A percentile compares a stretch with the other conserved stretches of the same genome.
Evolutionary conservation across 2,329 filamentous ascomycete species (phyloP).

Genomic region (Exophiala calicioides): DNA sequence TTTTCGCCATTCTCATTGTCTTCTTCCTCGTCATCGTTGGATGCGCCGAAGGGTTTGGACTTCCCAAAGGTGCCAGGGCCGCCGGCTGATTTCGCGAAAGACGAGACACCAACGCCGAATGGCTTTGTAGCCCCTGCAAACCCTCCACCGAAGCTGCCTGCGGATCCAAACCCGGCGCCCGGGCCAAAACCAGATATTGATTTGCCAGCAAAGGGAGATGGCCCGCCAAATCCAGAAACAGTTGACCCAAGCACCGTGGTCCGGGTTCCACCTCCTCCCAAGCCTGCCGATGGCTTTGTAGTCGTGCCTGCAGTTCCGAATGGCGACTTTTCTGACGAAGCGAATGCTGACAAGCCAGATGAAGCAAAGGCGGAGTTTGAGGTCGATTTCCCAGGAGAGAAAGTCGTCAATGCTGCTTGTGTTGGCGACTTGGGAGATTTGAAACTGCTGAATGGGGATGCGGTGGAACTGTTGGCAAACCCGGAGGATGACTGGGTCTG

Average conservation of each 20-base stretch:
- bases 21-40: conserved; percentile 59
- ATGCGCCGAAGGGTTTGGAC: conserved; percentile 70
- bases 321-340: conserved; percentile 61
- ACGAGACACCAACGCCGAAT: conserved; percentile 54
- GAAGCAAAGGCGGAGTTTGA: conserved; percentile 65
- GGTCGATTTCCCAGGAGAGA: conserved; percentile 41
- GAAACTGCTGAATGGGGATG: conserved; percentile 46
- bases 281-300: conserved; percentile 38
- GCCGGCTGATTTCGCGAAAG: conserved; percentile 67
- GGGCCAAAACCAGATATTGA: conserved; percentile 41
- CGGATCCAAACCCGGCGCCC: conserved; percentile 38
- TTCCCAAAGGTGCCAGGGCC: conserved; percentile 45
- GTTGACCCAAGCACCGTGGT: conserved; percentile 5
- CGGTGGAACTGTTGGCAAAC: conserved; percentile 46
- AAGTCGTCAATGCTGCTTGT: conserved; percentile 27
- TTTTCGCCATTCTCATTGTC: conserved; percentile 50
- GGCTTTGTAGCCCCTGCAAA: conserved; percentile 45
- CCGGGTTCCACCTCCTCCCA: conserved; percentile 20
- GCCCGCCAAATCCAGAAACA: conserved; percentile 26
- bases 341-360: conserved; percentile 68
- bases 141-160: conserved; percentile 39
- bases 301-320: conserved; percentile 56
- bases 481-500: conserved; percentile 30
- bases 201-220: conserved; percentile 36
- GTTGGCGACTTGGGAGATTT: conserved; percentile 34